Percentiles rank a stretch among this genome's conserved stretches.
phyloP scores from a whole-genome alignment of 768 basidiomycete species.

The Guyanaporus albipodus region DNA sequence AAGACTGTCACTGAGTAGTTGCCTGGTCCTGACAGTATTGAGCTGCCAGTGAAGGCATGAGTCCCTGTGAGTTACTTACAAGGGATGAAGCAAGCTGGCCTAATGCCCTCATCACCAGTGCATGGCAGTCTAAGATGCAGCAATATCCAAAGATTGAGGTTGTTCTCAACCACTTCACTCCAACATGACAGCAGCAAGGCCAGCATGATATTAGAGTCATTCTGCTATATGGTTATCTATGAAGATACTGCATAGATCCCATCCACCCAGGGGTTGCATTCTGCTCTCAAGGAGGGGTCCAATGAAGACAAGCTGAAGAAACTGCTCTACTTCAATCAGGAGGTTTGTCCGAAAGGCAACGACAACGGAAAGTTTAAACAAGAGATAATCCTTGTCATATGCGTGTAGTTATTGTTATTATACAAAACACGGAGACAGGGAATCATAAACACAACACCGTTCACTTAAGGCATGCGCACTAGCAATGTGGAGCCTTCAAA shows the following conservation, averaged over 20 bases:
- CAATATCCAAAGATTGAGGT: background rate
- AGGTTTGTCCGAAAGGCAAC: constrained; percentile 97
- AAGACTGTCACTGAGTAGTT: too few relatives aligned
- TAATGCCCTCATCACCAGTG: constrained; percentile 9
- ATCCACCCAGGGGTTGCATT: constrained; percentile 76
- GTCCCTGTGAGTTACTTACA: too few relatives aligned
- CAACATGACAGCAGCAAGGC: constrained; percentile 9
- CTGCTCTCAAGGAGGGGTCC: constrained; percentile 87
- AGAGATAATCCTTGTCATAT: constrained; percentile 99
- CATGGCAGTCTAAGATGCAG: too few relatives aligned
- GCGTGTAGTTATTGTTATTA: constrained; percentile 43
- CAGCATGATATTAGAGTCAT: constrained; percentile 42
- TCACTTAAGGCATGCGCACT: too few relatives aligned
- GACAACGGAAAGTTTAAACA: constrained; percentile 97
- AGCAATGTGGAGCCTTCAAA: too few relatives aligned
- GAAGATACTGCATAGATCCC: constrained; percentile 73
- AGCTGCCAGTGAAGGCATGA: too few relatives aligned
- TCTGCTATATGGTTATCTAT: constrained; percentile 76
- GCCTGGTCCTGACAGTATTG: too few relatives aligned
- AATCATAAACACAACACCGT: too few relatives aligned
- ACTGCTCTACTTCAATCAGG: constrained; percentile 92
- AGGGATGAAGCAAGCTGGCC: too few relatives aligned
- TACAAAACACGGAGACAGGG: too few relatives aligned
- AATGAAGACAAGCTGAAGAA: constrained; percentile 99
- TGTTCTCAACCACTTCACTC: constrained; percentile 2